phyloP scores from a whole-genome alignment of 371 early-diverging fungal species.

The Apophysomyces elegans region DNA sequence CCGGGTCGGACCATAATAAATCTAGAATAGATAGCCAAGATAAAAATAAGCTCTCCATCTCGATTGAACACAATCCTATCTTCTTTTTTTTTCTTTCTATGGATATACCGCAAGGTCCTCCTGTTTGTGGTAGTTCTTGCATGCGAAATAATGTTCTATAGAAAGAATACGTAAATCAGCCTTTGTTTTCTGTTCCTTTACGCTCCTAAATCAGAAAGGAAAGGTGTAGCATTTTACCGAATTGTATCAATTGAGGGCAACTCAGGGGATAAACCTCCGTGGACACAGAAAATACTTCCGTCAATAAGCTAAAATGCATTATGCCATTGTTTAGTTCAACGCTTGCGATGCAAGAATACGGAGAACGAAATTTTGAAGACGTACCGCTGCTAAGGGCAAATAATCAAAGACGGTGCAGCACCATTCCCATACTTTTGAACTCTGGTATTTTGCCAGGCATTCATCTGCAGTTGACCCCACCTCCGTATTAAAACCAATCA shows the following conservation, averaged over 20 bases:
- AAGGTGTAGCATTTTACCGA: constrained; percentile 27
- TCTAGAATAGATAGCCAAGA: constrained; percentile 47
- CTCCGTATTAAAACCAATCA: constrained; percentile 3
- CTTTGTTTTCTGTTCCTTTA: background rate
- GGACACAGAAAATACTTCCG: constrained; percentile 88
- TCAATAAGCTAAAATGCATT: constrained; percentile 30
- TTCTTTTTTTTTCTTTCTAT: too few species aligned
- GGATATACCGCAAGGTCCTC: constrained; percentile 51
- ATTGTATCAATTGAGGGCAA: constrained; percentile 63
- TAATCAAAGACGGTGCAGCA: constrained; percentile 99
- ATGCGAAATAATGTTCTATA: constrained; percentile 51
- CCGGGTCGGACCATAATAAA: constrained; percentile 99
- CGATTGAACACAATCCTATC: too few species aligned
- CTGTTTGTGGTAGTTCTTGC: constrained; percentile 56
- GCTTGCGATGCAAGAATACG: too few species aligned
- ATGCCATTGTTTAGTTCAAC: background rate
- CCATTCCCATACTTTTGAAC: constrained; percentile 98
- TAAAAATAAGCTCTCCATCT: too few species aligned
- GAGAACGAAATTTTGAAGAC: constrained; percentile 8
- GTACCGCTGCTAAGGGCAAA: constrained; percentile 94
- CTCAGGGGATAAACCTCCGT: constrained; percentile 98
- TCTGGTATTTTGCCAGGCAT: constrained; percentile 96
- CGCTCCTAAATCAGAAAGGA: too few species aligned
- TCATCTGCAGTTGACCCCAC: constrained; percentile 33
- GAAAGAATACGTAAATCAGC: background rate